A percentile compares a stretch with the other conserved stretches of the same genome.
These are phyloP conservation scores for Gaeumannomyces sp. DNA, from an alignment of 2,329 filamentous ascomycete species.

Conservation along the genomic window DNA sequence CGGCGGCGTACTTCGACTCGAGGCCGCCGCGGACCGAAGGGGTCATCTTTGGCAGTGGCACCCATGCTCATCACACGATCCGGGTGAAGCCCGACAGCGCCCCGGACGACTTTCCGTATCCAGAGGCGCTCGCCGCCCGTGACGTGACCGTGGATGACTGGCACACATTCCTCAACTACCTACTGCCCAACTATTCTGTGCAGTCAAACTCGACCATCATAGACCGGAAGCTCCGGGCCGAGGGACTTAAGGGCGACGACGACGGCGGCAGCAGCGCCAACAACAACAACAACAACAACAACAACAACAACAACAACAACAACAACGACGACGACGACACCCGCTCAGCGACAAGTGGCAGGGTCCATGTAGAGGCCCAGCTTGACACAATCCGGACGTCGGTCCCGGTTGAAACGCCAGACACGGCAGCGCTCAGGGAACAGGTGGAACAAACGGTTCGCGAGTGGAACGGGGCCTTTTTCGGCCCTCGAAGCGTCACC, in stretches of 20 bases:
- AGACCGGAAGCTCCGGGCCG: constrained; percentile 42
- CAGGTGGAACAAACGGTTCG: constrained; percentile 35
- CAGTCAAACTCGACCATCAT: constrained; percentile 39
- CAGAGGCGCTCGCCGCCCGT: constrained; percentile 27
- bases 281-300: constrained; percentile 12
- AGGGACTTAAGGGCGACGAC: constrained; percentile 24
- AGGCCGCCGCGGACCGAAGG: constrained; percentile 26
- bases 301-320: no score
- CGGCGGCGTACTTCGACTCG: constrained; percentile 41
- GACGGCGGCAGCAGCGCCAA: constrained; percentile 14
- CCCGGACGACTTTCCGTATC: constrained; percentile 39
- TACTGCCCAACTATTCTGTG: constrained; percentile 43
- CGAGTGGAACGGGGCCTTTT: constrained; percentile 55
- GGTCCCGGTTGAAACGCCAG: constrained; percentile 9
- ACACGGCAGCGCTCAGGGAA: constrained; percentile 17
- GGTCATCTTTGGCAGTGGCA: constrained; percentile 6
- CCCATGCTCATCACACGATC: constrained; percentile 27
- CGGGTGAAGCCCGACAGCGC: constrained; percentile 28
- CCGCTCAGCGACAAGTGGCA: constrained; percentile 20
- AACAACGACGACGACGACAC: constrained; percentile 8
- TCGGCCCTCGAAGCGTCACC: constrained; percentile 40
- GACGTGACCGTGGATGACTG: constrained; percentile 49
- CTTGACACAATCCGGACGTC: constrained; percentile 28
- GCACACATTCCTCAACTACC: constrained; percentile 52
- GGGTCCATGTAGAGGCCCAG: constrained; percentile 34